Base-by-base conservation (phyloP, 163 green algal species). In the Coccomyxa subellipsoidea region DNA sequence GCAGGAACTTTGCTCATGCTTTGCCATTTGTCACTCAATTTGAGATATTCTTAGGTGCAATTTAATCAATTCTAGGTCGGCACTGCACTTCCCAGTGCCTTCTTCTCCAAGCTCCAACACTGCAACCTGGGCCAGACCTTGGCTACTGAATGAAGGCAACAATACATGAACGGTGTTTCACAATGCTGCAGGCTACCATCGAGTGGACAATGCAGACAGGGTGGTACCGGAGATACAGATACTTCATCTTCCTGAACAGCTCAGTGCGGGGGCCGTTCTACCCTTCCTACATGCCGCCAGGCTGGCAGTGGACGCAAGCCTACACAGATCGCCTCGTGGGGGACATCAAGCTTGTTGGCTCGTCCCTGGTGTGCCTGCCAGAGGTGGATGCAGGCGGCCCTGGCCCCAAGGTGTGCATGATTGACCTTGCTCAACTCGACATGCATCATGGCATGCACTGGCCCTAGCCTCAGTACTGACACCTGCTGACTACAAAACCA, bases 271-370 rank as follows among this genome's bases (percentile, higher is more conserved):
- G 87, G 7, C 87, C 87, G 21, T 90, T 90, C 84, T 71, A 83
- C 21, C 87, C 87, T 27, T 38, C 84, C 5, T 88, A 89, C 53
- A 70, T 34, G 77, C 40, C 40, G 40, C 25, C 35, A 38, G 5
- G 32, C 77, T 96, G 92, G 91, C 92, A 94, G 84, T 96, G 93
- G 93, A 91, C 91, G 0, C 78, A 88, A 38, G 90, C 92, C 2
- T 95, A 90, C 77, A 91, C 84, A 31, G 54, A 88, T 27, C 78
- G 81, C n/a, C 70, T 92, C 18, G 70, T 12, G 29, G 70, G 34
- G 27, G 37, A 84, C 59, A 54, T 82, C 54, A 82, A 80, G 71
- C 87, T 89, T 4, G 90, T 96, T 7, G 81, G 84, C 66, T 91
- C 88, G 7, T 93, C 89, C 4, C 83, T 96, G 18, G 91, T 95